Percentiles rank a stretch among this genome's conserved stretches.
Conservation (phyloP, 1,284 basidiomycete genomes). For the Boletus mariae region DNA sequence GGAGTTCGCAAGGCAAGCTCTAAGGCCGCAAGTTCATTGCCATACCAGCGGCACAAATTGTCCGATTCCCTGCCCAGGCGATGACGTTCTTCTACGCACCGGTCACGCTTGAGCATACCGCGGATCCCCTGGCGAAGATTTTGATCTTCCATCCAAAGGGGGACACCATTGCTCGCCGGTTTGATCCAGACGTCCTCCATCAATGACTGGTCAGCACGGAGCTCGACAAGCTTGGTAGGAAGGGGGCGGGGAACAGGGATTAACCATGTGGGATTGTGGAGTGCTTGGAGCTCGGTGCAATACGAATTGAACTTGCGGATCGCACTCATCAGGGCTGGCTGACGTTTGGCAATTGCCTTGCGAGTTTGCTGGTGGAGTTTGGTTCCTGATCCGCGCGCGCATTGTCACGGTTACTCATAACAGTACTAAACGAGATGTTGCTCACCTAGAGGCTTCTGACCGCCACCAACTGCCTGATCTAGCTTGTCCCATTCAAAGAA, state of each 20-base stretch:
- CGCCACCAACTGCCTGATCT: background rate
- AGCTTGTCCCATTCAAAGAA: background rate
- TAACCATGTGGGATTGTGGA: background rate
- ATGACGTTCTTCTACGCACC: slow-evolving; percentile 27
- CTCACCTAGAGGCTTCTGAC: background rate
- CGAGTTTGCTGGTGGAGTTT: background rate
- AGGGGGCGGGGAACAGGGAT: background rate
- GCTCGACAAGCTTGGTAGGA: background rate
- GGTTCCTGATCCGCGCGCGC: background rate
- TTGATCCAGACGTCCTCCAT: background rate
- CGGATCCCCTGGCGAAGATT: slow-evolving; percentile 32
- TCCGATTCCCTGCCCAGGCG: slow-evolving; percentile 22
- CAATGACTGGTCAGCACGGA: background rate
- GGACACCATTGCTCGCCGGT: slow-evolving; percentile 4
- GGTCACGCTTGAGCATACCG: slow-evolving; percentile 28
- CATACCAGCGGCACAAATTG: slow-evolving; percentile 20
- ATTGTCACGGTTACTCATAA: too few species aligned
- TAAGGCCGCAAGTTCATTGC: background rate
- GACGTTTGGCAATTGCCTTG: background rate
- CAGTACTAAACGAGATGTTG: background rate
- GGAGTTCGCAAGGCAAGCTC: background rate
- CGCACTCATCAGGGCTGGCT: background rate
- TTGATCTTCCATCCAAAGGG: slow-evolving; percentile 36
- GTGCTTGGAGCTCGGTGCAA: background rate
- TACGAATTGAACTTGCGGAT: background rate